Evolutionary conservation across 208 protist genomes (phyloP), one percentile per base, ranked within the genome.

Genomic region (Trypanosoma cruzi): DNA sequence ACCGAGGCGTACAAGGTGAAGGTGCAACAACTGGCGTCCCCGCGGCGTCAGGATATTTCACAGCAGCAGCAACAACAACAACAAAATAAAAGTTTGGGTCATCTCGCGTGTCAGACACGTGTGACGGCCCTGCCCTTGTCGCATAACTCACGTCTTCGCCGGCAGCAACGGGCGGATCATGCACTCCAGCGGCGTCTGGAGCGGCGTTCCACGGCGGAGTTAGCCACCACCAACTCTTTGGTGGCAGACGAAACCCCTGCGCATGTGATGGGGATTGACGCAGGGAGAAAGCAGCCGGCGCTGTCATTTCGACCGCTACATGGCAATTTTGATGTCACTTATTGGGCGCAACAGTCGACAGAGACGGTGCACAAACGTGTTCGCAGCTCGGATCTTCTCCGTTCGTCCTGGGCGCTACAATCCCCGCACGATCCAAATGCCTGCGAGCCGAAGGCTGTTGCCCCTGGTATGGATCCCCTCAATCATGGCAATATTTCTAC

Each of bases 71-170:
- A 37, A 34, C 16, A 32, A 53, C 14, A 42, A 68, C 36, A 68
- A n/a, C n/a, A n/a, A n/a, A n/a, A n/a, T n/a, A n/a, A n/a, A 31
- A 20, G 13, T 49, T 34, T 24, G 18, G 53, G 61, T 20, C 22
- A 54, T 40, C 18, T 55, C 1, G 29, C 31, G 4, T 29, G 32
- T 52, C 26, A 48, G 26, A 68, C 71, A 31, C 64, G 56, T 28
- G 42, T 54, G 14, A 52, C 64, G 3, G 64, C 64, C 3, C 54
- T 32, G 7, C 36, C 71, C 42, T 68, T 91, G 28, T 49, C 71
- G 13, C 28, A 72, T n/a, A 68, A 61, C 28, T 89, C 82, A 13
- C 86, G 86, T 26, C 76, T 92, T 10, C 56, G 65, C 34, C 80
- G 83, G n/a, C 81, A 89, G 73, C 82, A 82, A 34, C 73, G 75